phyloP scores from a whole-genome alignment of 2,329 filamentous ascomycete genomes.

The Colletotrichum limetticola region DNA sequence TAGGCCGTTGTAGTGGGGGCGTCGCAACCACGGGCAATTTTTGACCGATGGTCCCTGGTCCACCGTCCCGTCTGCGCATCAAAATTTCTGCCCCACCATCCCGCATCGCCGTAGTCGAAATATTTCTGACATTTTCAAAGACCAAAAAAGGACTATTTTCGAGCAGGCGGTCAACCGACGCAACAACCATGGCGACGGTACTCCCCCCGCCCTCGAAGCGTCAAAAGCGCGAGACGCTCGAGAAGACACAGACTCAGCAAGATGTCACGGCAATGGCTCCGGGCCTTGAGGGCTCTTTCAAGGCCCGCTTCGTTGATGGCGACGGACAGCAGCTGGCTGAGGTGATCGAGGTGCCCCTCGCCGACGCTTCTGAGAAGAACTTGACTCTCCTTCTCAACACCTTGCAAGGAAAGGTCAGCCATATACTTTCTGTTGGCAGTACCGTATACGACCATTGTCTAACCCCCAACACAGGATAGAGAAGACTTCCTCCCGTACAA shows the following conservation, averaged over 20 bases:
- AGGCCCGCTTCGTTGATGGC: conserved; percentile 88
- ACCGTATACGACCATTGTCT: not conserved
- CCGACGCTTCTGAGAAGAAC: conserved; percentile 89
- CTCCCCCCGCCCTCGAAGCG: conserved; percentile 89
- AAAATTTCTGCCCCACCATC: conserved; percentile 36
- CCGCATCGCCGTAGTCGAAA: conserved; percentile 29
- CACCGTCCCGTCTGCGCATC: not conserved
- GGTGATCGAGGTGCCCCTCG: conserved; percentile 79
- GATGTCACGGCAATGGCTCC: conserved; percentile 76
- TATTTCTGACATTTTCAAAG: conserved; percentile 24
- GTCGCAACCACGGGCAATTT: conserved; percentile 21
- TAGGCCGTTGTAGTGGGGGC: not conserved
- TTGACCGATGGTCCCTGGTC: conserved; percentile 10
- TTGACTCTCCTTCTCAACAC: conserved; percentile 89
- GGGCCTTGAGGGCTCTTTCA: conserved; percentile 78
- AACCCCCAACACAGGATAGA: conserved; percentile 51
- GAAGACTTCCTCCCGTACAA: conserved; percentile 72
- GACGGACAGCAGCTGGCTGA: conserved; percentile 77
- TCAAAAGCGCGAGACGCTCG: conserved; percentile 80
- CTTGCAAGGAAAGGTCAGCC: conserved; percentile 77
- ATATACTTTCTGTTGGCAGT: no score
- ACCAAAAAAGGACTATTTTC: not conserved
- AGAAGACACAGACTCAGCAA: conserved; percentile 79
- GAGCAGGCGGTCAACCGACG: not conserved
- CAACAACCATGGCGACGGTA: conserved; percentile 76